These are phyloP conservation scores for Xerocomus brunneocitrinus DNA, from an alignment of 768 basidiomycete species.

Conservation along the genomic window DNA sequence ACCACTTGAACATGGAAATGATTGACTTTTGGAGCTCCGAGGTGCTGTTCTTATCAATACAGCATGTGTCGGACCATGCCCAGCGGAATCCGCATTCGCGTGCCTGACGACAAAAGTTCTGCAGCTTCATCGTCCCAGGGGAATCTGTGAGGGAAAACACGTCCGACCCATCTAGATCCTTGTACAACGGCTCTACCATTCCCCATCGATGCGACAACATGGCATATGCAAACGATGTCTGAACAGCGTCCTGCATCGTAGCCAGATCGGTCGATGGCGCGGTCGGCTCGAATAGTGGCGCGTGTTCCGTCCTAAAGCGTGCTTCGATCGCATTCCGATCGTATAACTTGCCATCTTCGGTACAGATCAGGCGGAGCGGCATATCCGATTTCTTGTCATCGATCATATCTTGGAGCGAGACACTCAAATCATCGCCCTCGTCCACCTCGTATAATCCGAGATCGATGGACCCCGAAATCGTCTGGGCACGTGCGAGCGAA, in stretches of 20 bases:
- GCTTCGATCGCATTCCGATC: conserved; percentile 14
- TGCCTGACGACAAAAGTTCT: conserved; percentile 16
- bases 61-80: conserved; percentile 29
- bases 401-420: conserved; percentile 14
- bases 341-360: conserved; percentile 23
- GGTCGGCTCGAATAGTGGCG: conserved; percentile 9
- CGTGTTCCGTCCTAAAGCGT: conserved; percentile 12
- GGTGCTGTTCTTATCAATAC: conserved; percentile 28
- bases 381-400: conserved; percentile 15
- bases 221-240: conserved; percentile 16
- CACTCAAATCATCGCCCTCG: background rate
- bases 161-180: conserved; percentile 13
- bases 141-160: conserved; percentile 16
- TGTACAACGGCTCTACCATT: conserved; percentile 10
- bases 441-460: background rate
- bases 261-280: background rate
- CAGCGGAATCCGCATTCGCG: conserved; percentile 19
- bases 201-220: conserved; percentile 28
- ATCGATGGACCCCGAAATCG: background rate
- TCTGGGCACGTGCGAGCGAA: background rate
- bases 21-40: conserved; percentile 28
- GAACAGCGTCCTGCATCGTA: conserved; percentile 5
- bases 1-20: conserved; percentile 31
- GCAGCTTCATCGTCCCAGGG: conserved; percentile 12
- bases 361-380: conserved; percentile 23